Conservation (phyloP, 2,329 filamentous ascomycete genomes). For the Neonectria hederae region DNA sequence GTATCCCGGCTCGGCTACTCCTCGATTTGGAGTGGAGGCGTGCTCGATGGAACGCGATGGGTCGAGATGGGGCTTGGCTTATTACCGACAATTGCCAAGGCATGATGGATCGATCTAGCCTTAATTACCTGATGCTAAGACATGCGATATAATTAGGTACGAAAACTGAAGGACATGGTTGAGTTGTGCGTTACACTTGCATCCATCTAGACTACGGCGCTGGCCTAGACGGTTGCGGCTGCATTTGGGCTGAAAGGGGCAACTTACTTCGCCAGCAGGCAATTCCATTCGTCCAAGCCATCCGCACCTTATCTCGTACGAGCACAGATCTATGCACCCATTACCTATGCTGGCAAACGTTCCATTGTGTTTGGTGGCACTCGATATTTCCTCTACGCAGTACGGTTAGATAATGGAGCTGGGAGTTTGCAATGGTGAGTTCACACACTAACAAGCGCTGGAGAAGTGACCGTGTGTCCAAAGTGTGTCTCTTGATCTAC, state of each 20-base stretch:
- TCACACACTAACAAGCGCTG: background rate
- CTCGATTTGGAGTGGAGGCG: constrained; percentile 10
- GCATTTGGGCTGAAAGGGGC: background rate
- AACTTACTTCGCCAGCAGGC: background rate
- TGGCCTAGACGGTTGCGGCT: background rate
- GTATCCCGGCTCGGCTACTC: constrained; percentile 9
- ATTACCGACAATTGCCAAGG: constrained; percentile 20
- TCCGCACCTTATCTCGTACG: background rate
- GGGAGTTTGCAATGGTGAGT: background rate
- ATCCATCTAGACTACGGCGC: background rate
- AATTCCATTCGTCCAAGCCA: background rate
- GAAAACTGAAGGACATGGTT: background rate
- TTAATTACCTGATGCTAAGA: constrained; percentile 11
- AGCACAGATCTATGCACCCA: background rate
- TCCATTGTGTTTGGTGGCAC: background rate
- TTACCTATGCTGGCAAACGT: background rate
- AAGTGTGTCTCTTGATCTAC: background rate
- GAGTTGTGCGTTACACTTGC: background rate
- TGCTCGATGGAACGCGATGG: background rate
- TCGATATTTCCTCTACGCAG: background rate
- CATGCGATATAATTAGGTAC: background rate
- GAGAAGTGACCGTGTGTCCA: background rate
- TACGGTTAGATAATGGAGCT: background rate
- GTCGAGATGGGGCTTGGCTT: constrained; percentile 12
- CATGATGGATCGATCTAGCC: background rate